Evolutionary conservation across 2,329 filamentous ascomycete genomes (phyloP).

Genomic region (Alternaria ventricosa): DNA sequence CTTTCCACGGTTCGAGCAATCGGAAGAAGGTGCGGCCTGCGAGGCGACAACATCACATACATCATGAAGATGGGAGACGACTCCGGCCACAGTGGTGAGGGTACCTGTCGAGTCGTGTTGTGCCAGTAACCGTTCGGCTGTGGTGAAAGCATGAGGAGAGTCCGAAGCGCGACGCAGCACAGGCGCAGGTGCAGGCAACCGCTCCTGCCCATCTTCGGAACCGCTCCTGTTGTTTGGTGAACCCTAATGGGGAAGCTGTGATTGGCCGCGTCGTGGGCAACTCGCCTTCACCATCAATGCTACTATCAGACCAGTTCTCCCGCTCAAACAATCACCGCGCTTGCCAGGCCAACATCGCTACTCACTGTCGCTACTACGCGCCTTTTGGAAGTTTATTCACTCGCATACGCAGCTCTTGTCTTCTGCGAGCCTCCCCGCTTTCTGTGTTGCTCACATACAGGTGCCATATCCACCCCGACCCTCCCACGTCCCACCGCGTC

Average conservation of each 20-base stretch:
- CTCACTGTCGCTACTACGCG: conserved; percentile 18
- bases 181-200: not conserved
- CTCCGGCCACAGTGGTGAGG: not conserved
- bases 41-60: not conserved
- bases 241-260: not conserved
- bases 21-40: not conserved
- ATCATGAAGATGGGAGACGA: not conserved
- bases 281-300: conserved; percentile 22
- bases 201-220: not conserved
- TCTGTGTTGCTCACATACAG: conserved; percentile 4
- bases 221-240: not conserved
- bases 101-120: not conserved
- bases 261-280: conserved; percentile 7
- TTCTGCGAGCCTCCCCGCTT: not conserved
- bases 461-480: not conserved
- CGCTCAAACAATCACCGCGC: conserved; percentile 22
- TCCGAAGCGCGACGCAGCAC: not conserved
- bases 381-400: conserved; percentile 21
- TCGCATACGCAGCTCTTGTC: conserved; percentile 17
- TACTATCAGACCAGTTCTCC: conserved; percentile 16
- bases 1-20: not conserved
- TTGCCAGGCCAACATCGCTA: conserved; percentile 15
- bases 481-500: conserved; percentile 8
- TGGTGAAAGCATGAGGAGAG: conserved; percentile 5
- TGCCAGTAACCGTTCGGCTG: not conserved